phyloP scores from a whole-genome alignment of 768 basidiomycete species.

The Pleurotus giganteus region DNA sequence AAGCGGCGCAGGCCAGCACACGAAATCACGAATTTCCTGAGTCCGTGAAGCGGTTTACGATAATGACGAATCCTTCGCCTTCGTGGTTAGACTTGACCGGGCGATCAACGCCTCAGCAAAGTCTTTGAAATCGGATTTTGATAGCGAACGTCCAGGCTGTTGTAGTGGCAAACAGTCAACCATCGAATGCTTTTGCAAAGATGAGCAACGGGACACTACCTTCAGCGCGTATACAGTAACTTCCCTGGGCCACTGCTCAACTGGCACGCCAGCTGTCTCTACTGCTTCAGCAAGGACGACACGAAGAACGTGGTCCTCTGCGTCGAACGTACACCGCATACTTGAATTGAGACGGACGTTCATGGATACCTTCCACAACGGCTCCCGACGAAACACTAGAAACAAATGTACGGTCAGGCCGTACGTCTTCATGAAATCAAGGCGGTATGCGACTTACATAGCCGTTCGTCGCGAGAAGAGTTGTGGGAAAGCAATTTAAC shows the following conservation, averaged over 20 bases:
- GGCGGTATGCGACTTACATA: conserved; percentile 37
- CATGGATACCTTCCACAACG: conserved; percentile 68
- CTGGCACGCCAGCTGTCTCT: conserved; percentile 20
- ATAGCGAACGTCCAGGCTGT: conserved; percentile 42
- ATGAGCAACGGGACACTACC: conserved; percentile 29
- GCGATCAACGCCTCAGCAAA: conserved; percentile 46
- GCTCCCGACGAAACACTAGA: conserved; percentile 69
- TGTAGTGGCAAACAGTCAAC: not conserved
- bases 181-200: not conserved
- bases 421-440: not conserved
- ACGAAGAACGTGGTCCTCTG: conserved; percentile 52
- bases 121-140: conserved; percentile 51
- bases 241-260: conserved; percentile 30
- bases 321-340: conserved; percentile 58
- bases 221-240: conserved; percentile 65
- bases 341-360: conserved; percentile 55
- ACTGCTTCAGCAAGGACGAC: conserved; percentile 51
- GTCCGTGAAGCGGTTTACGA: too few species aligned
- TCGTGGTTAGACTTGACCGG: conserved; percentile 27
- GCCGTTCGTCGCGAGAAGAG: conserved; percentile 38
- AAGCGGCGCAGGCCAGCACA: too few species aligned
- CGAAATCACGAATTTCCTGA: too few species aligned
- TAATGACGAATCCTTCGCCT: not conserved
- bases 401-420: conserved; percentile 14
- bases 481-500: conserved; percentile 54